Percentiles rank a stretch among this genome's conserved stretches.
phyloP scores from a whole-genome alignment of 1,284 basidiomycete genomes.

The Apiotrichum akiyoshidainum region DNA sequence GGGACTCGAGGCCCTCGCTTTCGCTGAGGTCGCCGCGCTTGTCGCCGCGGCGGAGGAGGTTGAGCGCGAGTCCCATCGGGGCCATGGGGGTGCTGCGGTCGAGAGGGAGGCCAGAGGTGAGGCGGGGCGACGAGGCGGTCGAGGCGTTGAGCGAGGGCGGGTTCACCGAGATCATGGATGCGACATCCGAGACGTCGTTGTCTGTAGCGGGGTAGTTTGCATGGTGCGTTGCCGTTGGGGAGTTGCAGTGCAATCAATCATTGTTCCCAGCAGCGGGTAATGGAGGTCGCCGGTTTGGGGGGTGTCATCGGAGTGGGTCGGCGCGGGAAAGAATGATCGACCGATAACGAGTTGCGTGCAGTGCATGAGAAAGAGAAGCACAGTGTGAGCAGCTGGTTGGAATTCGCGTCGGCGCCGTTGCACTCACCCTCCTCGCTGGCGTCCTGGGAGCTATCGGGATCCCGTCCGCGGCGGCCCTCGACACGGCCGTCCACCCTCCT shows the following conservation, averaged over 20 bases:
- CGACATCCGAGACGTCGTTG: conserved; percentile 48
- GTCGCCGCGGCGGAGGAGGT: conserved; percentile 17
- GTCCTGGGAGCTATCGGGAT: conserved; percentile 39
- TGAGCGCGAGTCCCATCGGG: conserved; percentile 11
- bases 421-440: conserved; percentile 49
- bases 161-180: conserved; percentile 40
- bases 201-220: conserved; percentile 21
- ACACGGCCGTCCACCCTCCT: conserved; percentile 16
- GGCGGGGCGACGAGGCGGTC: conserved; percentile 18
- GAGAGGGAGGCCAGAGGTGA: conserved; percentile 2
- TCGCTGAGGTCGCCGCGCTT: conserved; percentile 25
- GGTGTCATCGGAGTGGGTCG: not conserved
- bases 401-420: not conserved
- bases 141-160: conserved; percentile 24
- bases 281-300: no score
- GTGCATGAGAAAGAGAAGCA: not conserved
- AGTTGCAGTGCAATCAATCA: not conserved
- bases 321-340: not conserved
- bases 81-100: conserved; percentile 14
- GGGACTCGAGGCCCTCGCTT: conserved; percentile 48
- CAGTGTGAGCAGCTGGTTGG: not conserved
- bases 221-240: no score
- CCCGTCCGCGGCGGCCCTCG: conserved; percentile 14
- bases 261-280: no score
- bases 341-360: no score